Conservation (phyloP, 139 green algal genomes). For the Ostreobium quekettii region DNA sequence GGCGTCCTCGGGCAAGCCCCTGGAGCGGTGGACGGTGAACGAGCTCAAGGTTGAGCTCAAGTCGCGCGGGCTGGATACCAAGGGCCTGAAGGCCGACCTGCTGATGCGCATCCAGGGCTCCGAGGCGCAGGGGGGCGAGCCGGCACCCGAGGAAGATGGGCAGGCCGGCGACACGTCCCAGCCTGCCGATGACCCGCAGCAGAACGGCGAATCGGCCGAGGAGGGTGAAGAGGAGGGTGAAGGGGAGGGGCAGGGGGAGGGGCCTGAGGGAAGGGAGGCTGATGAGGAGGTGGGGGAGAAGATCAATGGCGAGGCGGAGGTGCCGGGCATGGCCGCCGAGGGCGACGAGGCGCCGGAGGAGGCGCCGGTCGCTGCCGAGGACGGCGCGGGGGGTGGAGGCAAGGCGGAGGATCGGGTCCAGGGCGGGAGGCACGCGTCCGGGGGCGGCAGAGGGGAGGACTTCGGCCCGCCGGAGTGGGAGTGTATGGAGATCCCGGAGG, state of each 20-base stretch:
- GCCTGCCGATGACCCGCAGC: too few species aligned
- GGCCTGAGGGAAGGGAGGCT: too few species aligned
- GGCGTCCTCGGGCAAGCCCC: too few species aligned
- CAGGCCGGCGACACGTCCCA: too few species aligned
- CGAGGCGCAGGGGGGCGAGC: not conserved
- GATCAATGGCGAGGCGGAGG: not conserved
- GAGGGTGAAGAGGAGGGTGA: too few species aligned
- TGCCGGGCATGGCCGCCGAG: not conserved
- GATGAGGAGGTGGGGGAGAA: too few species aligned
- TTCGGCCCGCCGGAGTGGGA: slow-evolving; percentile 47
- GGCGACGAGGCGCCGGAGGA: not conserved
- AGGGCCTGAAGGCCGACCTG: not conserved
- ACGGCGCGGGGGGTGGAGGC: too few species aligned
- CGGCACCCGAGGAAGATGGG: too few species aligned
- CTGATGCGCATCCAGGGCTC: not conserved
- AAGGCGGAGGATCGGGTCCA: not conserved
- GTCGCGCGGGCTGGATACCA: not conserved
- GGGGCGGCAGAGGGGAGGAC: too few species aligned
- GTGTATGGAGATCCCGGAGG: slow-evolving; percentile 36
- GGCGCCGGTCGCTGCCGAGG: not conserved
- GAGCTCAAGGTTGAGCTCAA: not conserved
- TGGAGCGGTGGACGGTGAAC: not conserved
- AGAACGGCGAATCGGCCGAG: too few species aligned
- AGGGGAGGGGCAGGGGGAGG: too few species aligned
- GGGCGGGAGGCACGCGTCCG: too few species aligned